Evolutionary conservation across 495 filamentous ascomycete genomes (phyloP), one percentile per base, ranked within the genome.

Genomic region (Amphirosellinia nigrospora): DNA sequence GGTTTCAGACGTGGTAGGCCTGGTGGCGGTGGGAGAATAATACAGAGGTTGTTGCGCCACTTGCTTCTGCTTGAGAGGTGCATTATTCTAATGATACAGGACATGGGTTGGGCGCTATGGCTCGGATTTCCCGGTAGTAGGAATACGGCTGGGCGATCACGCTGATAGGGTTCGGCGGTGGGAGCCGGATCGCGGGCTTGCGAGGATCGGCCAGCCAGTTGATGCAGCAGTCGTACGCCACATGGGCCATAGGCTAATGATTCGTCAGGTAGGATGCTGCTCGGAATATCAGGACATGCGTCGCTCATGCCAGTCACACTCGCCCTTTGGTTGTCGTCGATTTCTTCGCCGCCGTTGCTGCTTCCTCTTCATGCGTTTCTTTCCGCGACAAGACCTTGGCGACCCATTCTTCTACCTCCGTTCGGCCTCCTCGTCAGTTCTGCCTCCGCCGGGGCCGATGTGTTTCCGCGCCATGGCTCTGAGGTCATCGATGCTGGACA

Each of bases 401-500:
- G 39, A 43, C 53, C 28, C 43, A 46, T 36, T 55, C 59, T 26
- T 69, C 45, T 34, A 26, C n/a, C 9, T 69, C 43, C 50, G 28
- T 56, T 56, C 38, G 5, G 88, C 89, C 75, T 88, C 82, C 65
- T 85, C 74, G 66, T 90, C 89, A 46, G 83, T 76, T 68, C 75
- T 74, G 55, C 83, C 79, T 68, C 82, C 75, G 59, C 75, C 76
- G 78, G 81, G 63, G 76, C 80, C 52, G 80, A 88, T 73, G 83
- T 80, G 59, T 82, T 84, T 62, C 74, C 82, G 74, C 79, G 82
- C 71, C 77, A 80, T 84, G 48, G 65, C 70, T 79, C 88, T 84
- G 79, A 94, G 78, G 76, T 96, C 93, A 41, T 91, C 90, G 53
- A 95, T 30, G 11, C 80, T 83, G 65, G 89, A 89, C 50, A 97